These are phyloP conservation scores for Helotiales sp. DNA, from an alignment of 2,329 filamentous ascomycete genomes.

Conservation along the genomic window DNA sequence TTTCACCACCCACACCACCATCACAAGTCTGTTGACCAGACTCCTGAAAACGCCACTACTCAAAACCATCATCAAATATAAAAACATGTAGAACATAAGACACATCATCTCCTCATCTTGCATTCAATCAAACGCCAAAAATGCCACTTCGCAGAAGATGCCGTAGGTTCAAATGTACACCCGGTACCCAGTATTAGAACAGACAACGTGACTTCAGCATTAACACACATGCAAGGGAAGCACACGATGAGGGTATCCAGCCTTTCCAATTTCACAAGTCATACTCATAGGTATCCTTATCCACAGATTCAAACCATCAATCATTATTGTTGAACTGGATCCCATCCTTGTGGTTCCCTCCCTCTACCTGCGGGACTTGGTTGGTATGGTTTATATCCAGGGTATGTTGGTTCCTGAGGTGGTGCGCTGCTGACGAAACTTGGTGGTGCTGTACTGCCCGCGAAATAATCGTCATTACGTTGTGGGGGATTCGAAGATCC, in stretches of 20 bases:
- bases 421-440: slow-evolving; percentile 28
- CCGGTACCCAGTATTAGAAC: not conserved
- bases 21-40: not conserved
- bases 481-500: slow-evolving; percentile 9
- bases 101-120: not conserved
- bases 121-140: not conserved
- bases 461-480: slow-evolving; percentile 18
- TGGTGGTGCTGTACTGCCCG: slow-evolving; percentile 17
- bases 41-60: not conserved
- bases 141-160: not conserved
- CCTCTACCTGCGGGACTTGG: slow-evolving; percentile 9
- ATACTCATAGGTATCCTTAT: not conserved
- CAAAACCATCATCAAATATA: no score
- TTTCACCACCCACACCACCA: not conserved
- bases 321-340: slow-evolving; percentile 26
- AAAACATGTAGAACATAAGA: not conserved
- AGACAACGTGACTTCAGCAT: not conserved
- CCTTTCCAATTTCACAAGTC: not conserved
- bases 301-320: not conserved
- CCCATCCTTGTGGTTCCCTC: slow-evolving; percentile 28
- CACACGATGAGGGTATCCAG: not conserved
- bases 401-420: slow-evolving; percentile 24
- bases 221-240: not conserved
- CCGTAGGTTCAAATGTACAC: not conserved
- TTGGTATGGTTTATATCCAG: slow-evolving; percentile 28